Conservation (phyloP, 495 filamentous ascomycete genomes). For the Penicillium steckii region DNA sequence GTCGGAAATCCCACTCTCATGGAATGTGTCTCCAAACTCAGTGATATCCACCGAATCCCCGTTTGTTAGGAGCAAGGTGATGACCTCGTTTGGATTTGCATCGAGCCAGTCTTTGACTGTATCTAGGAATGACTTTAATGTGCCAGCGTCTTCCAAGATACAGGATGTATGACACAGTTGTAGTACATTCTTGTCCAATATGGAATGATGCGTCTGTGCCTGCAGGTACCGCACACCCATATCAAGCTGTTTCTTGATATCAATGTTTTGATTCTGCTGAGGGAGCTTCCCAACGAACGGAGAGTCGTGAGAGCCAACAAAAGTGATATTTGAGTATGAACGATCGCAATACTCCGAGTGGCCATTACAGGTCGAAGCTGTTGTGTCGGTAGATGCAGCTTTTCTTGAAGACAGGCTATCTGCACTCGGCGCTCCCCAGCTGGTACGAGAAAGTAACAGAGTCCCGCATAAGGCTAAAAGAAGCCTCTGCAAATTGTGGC, state of each 20-base stretch:
- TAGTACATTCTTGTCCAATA: constrained; percentile 43
- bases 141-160: constrained; percentile 61
- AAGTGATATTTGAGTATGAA: constrained; percentile 63
- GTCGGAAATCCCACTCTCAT: constrained; percentile 49
- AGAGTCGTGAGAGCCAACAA: constrained; percentile 68
- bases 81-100: constrained; percentile 61
- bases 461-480: constrained; percentile 9
- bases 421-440: background rate
- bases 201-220: constrained; percentile 60
- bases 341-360: constrained; percentile 58
- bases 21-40: constrained; percentile 54
- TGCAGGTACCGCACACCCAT: constrained; percentile 69
- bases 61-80: constrained; percentile 70
- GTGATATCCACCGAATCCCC: constrained; percentile 51
- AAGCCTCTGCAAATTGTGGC: background rate
- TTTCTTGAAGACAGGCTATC: background rate
- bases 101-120: constrained; percentile 65
- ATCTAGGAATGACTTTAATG: constrained; percentile 54
- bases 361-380: constrained; percentile 59
- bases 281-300: constrained; percentile 61
- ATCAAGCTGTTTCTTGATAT: constrained; percentile 62
- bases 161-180: constrained; percentile 68
- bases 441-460: constrained; percentile 13
- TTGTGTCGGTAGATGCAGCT: constrained; percentile 3
- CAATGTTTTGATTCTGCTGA: constrained; percentile 65